phyloP scores from a whole-genome alignment of 2,329 filamentous ascomycete genomes.

The Aspergillus cejpii region DNA sequence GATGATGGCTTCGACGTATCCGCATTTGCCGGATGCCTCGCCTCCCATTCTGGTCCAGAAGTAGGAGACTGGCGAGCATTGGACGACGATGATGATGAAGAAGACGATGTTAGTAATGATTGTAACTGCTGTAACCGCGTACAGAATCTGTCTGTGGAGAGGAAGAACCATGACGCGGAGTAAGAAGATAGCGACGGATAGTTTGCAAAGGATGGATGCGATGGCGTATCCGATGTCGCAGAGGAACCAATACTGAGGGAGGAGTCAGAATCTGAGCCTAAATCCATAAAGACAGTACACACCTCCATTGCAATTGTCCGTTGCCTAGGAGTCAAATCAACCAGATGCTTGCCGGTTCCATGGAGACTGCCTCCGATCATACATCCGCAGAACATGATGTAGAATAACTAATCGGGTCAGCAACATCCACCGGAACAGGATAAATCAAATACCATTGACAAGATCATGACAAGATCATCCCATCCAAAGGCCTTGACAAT shows the following conservation, averaged over 20 bases:
- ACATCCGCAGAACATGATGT: slow-evolving; percentile 17
- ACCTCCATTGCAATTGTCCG: slow-evolving; percentile 15
- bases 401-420: slow-evolving; percentile 12
- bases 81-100: slow-evolving; percentile 43
- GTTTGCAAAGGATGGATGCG: slow-evolving; percentile 41
- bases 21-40: slow-evolving; percentile 6
- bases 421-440: neutral
- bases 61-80: slow-evolving; percentile 44
- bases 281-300: neutral
- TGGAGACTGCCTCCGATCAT: slow-evolving; percentile 19
- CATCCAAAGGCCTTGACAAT: slow-evolving; percentile 37
- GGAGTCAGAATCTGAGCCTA: neutral
- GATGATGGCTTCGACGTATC: slow-evolving; percentile 7
- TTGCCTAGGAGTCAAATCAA: slow-evolving; percentile 8
- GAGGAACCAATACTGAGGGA: slow-evolving; percentile 40
- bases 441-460: slow-evolving; percentile 22
- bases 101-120: slow-evolving; percentile 40
- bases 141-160: slow-evolving; percentile 42
- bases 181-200: slow-evolving; percentile 46
- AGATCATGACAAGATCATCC: slow-evolving; percentile 31
- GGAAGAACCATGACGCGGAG: slow-evolving; percentile 41
- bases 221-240: slow-evolving; percentile 46
- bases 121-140: slow-evolving; percentile 37
- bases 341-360: slow-evolving; percentile 19
- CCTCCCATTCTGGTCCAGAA: slow-evolving; percentile 39